Evolutionary conservation across 148 eudicot genomes (phyloP).

Genomic region (Rhododendron griersonianum): DNA sequence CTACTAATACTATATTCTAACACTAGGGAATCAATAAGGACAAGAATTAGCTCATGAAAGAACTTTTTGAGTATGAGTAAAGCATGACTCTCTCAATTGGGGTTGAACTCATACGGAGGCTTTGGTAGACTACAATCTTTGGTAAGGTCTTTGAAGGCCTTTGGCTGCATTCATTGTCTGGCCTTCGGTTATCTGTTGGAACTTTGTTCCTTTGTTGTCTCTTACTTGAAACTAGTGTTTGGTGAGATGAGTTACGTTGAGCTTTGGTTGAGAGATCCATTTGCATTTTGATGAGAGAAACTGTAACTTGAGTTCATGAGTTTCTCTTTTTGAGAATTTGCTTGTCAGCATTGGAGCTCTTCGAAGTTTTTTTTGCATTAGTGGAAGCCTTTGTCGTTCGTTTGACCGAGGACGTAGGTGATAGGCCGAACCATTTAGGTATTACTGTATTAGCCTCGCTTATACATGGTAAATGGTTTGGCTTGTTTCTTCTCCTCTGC

Average conservation of each 20-base stretch:
- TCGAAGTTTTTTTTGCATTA: background rate
- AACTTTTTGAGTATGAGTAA: background rate
- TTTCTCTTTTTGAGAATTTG: background rate
- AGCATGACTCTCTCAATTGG: background rate
- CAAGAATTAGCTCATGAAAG: background rate
- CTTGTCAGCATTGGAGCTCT: background rate
- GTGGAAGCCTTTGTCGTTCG: background rate
- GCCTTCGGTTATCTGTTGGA: background rate
- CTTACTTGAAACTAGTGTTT: background rate
- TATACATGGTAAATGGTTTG: background rate
- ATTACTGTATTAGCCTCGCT: background rate
- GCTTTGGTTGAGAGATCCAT: background rate
- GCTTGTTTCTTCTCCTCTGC: background rate
- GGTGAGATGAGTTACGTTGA: background rate
- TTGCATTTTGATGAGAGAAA: background rate
- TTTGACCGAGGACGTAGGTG: background rate
- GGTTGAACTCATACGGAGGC: background rate
- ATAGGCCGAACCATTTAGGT: background rate
- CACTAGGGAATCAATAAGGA: background rate
- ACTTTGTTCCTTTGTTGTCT: background rate
- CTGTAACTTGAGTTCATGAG: background rate
- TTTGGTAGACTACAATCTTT: background rate
- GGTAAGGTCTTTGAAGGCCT: background rate
- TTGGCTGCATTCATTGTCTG: background rate
- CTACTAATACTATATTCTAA: no score